A percentile compares a stretch with the other conserved stretches of the same genome.
phyloP scores from a whole-genome alignment of 768 basidiomycete species.

The Amanita muscaria region DNA sequence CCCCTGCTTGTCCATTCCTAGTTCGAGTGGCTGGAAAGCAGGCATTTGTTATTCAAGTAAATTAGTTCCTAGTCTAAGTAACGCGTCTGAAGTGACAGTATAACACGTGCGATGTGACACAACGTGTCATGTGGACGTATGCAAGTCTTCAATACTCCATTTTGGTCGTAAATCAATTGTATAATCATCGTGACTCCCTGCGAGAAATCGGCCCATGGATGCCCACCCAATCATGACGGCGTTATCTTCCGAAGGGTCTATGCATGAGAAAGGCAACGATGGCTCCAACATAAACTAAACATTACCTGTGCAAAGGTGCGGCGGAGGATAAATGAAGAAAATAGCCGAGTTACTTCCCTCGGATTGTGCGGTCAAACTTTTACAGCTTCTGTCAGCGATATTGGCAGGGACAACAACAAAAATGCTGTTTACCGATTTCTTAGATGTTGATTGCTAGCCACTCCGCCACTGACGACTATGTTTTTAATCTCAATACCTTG shows the following conservation, averaged over 20 bases:
- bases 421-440: constrained; percentile 43
- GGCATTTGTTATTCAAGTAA: not conserved
- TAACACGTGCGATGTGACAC: constrained; percentile 4
- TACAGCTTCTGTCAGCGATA: constrained; percentile 28
- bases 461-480: constrained; percentile 86
- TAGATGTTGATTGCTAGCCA: constrained; percentile 78
- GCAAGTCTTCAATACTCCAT: constrained; percentile 71
- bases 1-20: constrained; percentile 1
- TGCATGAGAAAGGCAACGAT: not conserved
- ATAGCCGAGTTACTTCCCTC: constrained; percentile 23
- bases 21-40: not conserved
- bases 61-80: not conserved
- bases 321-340: constrained; percentile 63
- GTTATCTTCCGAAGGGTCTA: constrained; percentile 61
- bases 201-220: constrained; percentile 71
- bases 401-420: not conserved
- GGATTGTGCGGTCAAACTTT: constrained; percentile 18
- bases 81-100: not conserved
- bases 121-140: not conserved
- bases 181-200: constrained; percentile 52
- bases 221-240: constrained; percentile 97
- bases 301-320: constrained; percentile 71
- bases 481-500: constrained; percentile 39
- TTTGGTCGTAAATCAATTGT: constrained; percentile 52
- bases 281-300: not conserved